A percentile compares a stretch with the other conserved stretches of the same genome.
These are phyloP conservation scores for Pseudocercospora ulei DNA, from an alignment of 2,329 filamentous ascomycete species.

Conservation along the genomic window DNA sequence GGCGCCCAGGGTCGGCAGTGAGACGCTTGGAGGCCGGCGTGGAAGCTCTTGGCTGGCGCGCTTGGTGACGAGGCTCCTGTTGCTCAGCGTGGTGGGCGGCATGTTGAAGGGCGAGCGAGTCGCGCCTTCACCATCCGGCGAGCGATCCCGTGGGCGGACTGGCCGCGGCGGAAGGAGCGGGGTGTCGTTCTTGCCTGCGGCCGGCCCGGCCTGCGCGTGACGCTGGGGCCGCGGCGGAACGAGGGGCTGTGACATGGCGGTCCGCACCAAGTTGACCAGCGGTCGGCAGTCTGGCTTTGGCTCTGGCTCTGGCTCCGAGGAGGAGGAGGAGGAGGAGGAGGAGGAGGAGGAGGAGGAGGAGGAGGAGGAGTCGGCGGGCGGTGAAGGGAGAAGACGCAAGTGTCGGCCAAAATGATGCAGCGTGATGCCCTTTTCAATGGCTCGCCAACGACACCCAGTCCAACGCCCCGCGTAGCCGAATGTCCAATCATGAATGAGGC, in stretches of 20 bases:
- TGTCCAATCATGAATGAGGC: slow-evolving; percentile 1
- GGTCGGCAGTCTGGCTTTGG: too few relatives aligned
- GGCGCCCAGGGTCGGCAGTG: slow-evolving; percentile 66
- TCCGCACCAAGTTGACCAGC: too few relatives aligned
- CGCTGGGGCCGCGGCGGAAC: slow-evolving; percentile 56
- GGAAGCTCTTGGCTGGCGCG: slow-evolving; percentile 44
- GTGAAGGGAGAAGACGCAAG: not conserved
- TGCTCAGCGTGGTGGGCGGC: slow-evolving; percentile 42
- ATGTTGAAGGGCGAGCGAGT: slow-evolving; percentile 81
- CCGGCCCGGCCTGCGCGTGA: slow-evolving; percentile 35
- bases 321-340: not conserved
- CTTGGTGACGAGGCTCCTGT: slow-evolving; percentile 31
- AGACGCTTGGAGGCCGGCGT: slow-evolving; percentile 61
- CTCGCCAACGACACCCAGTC: not conserved
- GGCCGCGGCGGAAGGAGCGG: slow-evolving; percentile 76
- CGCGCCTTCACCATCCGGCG: slow-evolving; percentile 67
- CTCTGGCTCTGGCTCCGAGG: too few relatives aligned
- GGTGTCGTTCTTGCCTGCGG: slow-evolving; percentile 43
- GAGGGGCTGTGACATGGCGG: slow-evolving; percentile 36
- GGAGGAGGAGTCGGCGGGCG: not conserved
- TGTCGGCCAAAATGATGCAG: slow-evolving; percentile 6
- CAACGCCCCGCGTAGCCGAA: not conserved
- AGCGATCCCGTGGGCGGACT: slow-evolving; percentile 62
- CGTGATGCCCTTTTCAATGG: slow-evolving; percentile 2
- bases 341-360: not conserved